A percentile compares a stretch with the other conserved stretches of the same genome.
Conservation (phyloP, 108 stramenopile species). For the Licmophora abbreviata region DNA sequence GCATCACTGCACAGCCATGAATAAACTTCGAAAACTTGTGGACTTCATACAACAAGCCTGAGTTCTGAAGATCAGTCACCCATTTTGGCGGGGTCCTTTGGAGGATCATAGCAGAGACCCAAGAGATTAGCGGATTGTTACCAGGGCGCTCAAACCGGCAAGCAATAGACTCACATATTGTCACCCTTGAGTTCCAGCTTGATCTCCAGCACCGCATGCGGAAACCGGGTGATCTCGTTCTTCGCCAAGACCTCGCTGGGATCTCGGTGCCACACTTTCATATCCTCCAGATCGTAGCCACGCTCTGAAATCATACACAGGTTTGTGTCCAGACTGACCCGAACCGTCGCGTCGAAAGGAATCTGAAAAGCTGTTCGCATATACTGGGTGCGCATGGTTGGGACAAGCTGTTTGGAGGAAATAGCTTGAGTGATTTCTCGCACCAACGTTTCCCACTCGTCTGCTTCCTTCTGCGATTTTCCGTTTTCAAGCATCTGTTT, state of each 20-base stretch:
- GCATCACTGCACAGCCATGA: conserved; percentile 45
- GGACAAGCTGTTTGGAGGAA: conserved; percentile 87
- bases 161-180: conserved; percentile 49
- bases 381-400: conserved; percentile 94
- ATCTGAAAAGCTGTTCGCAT: conserved; percentile 98
- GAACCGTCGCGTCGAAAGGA: conserved; percentile 92
- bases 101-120: too few relatives aligned
- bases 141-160: too few relatives aligned
- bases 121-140: too few relatives aligned
- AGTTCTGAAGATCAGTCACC: conserved; percentile 88
- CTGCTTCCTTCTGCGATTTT: conserved; percentile 71
- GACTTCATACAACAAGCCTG: conserved; percentile 84
- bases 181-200: conserved; percentile 91
- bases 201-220: conserved; percentile 94
- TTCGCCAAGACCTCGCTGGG: conserved; percentile 57
- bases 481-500: conserved; percentile 76
- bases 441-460: conserved; percentile 85
- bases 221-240: conserved; percentile 91
- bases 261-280: conserved; percentile 91
- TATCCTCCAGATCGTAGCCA: conserved; percentile 80
- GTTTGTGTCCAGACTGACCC: conserved; percentile 94
- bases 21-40: conserved; percentile 95
- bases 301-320: conserved; percentile 95
- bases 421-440: conserved; percentile 86
- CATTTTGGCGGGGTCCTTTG: conserved; percentile 92